phyloP scores from a whole-genome alignment of 2,329 filamentous ascomycete species.

The Chaetomiaceae sp. region DNA sequence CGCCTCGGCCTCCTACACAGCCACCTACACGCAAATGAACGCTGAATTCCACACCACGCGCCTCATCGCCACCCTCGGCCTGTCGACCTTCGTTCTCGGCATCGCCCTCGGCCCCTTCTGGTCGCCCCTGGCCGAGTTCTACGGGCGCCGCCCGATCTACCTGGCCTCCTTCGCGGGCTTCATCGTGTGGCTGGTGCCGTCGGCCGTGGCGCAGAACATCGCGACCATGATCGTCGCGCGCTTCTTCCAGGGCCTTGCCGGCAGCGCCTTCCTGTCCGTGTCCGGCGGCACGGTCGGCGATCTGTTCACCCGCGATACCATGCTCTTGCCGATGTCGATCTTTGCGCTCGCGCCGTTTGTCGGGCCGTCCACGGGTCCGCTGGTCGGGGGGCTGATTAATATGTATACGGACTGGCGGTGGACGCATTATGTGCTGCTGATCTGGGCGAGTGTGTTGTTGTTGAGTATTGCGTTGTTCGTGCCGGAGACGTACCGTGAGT shows the following conservation, averaged over 20 bases:
- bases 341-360: constrained; percentile 63
- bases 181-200: constrained; percentile 73
- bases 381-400: constrained; percentile 77
- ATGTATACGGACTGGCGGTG: constrained; percentile 68
- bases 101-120: constrained; percentile 58
- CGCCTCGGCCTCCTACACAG: constrained; percentile 82
- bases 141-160: constrained; percentile 76
- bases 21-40: constrained; percentile 71
- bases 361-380: constrained; percentile 53
- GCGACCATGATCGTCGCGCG: constrained; percentile 69
- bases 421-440: constrained; percentile 79
- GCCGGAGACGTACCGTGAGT: constrained; percentile 75
- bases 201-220: constrained; percentile 76
- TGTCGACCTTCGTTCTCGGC: constrained; percentile 78
- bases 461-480: constrained; percentile 63
- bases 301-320: constrained; percentile 60
- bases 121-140: constrained; percentile 67
- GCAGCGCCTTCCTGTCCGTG: constrained; percentile 63
- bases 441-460: constrained; percentile 67
- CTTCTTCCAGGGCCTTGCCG: constrained; percentile 70
- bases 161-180: constrained; percentile 68
- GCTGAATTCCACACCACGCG: constrained; percentile 65
- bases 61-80: constrained; percentile 69
- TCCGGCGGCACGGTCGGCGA: constrained; percentile 83
- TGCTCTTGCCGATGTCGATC: constrained; percentile 78